A percentile compares a stretch with the other conserved stretches of the same genome.
phyloP scores from a whole-genome alignment of 495 filamentous ascomycete genomes.

The Tirmania nivea region DNA sequence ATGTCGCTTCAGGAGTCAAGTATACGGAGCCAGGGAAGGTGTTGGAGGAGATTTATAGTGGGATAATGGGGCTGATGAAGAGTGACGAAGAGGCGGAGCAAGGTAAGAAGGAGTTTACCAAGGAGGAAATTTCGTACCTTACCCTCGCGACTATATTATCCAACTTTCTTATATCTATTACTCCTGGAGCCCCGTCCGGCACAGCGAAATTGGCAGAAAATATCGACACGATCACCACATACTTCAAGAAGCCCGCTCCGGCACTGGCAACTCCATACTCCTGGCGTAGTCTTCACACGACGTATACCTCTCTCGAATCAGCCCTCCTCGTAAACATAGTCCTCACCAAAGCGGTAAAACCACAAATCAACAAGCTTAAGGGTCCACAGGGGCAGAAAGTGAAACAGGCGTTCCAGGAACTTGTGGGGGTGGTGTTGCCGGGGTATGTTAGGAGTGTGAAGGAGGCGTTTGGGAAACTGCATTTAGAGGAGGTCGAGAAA shows the following conservation, averaged over 20 bases:
- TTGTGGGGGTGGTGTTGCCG: conserved; percentile 5
- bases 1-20: background rate
- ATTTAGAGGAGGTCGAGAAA: conserved; percentile 5
- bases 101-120: background rate
- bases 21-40: conserved; percentile 3
- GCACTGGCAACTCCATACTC: conserved; percentile 3
- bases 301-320: conserved; percentile 5
- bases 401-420: conserved; percentile 5
- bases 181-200: conserved; percentile 2
- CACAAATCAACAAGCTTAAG: background rate
- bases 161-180: background rate
- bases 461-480: background rate
- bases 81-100: background rate
- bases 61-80: conserved; percentile 3
- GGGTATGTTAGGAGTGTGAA: background rate
- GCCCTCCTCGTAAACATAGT: conserved; percentile 1
- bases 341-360: background rate
- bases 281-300: conserved; percentile 7
- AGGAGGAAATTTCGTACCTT: background rate
- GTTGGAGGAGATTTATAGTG: background rate
- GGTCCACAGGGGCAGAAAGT: background rate
- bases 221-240: background rate
- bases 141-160: background rate
- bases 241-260: conserved; percentile 3
- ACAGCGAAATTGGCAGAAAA: conserved; percentile 1